Evolutionary conservation across 345 rosid genomes (phyloP).

Genomic region (Geranium brycei): DNA sequence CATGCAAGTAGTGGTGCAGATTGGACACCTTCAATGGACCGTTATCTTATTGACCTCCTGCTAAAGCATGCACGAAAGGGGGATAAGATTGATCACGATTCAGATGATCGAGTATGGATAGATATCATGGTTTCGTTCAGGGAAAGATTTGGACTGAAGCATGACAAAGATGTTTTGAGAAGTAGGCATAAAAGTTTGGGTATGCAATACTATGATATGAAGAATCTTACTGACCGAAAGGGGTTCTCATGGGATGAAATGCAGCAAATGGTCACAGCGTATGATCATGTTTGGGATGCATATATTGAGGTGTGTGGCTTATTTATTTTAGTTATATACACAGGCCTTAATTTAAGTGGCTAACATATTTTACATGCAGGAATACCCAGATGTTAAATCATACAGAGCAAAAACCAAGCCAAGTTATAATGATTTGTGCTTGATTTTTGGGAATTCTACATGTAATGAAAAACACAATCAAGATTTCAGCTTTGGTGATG

Average conservation of each 20-base stretch:
- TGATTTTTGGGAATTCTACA: conserved; percentile 28
- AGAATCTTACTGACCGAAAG: conserved; percentile 21
- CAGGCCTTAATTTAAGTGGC: neutral
- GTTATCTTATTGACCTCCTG: conserved; percentile 38
- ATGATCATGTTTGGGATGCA: conserved; percentile 45
- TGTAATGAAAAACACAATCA: conserved; percentile 14
- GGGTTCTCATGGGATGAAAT: conserved; percentile 32
- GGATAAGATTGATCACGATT: conserved; percentile 13
- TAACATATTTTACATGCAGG: conserved; percentile 31
- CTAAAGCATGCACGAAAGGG: conserved; percentile 27
- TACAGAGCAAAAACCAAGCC: conserved; percentile 38
- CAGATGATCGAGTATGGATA: conserved; percentile 24
- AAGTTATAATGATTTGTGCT: conserved; percentile 34
- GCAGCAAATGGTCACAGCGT: conserved; percentile 25
- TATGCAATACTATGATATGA: conserved; percentile 23
- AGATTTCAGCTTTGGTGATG: conserved; percentile 17
- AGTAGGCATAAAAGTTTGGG: conserved; percentile 21
- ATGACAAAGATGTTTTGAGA: conserved; percentile 24
- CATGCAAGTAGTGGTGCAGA: conserved; percentile 16
- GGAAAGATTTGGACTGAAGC: conserved; percentile 30
- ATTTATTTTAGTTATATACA: neutral
- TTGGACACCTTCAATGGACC: conserved; percentile 41
- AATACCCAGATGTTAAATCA: conserved; percentile 35
- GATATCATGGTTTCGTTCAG: conserved; percentile 28
- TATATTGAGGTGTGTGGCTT: conserved; percentile 38